phyloP scores from a whole-genome alignment of 306 rosid genomes.

The Begonia peltatifolia region DNA sequence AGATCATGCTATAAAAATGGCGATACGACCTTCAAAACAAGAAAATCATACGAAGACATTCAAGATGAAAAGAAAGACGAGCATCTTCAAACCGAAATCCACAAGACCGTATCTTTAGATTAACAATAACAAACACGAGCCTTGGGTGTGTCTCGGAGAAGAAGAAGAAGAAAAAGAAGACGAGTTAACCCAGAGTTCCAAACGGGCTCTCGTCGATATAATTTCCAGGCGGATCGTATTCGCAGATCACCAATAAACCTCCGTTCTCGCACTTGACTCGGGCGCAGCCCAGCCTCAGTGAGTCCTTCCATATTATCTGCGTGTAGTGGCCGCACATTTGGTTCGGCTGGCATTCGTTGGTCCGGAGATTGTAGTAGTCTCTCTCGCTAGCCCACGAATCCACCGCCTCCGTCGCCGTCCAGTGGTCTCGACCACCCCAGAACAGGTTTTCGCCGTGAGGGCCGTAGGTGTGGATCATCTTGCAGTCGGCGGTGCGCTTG shows the following conservation, averaged over 20 bases:
- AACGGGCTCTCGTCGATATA: conserved; percentile 28
- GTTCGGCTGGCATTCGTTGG: conserved; percentile 10
- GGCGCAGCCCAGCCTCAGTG: conserved; percentile 30
- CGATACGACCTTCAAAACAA: no score
- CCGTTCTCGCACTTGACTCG: conserved; percentile 15
- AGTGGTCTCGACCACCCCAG: conserved; percentile 28
- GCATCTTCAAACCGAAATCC: no score
- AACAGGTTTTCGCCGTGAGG: conserved; percentile 50
- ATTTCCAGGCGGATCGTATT: conserved; percentile 62
- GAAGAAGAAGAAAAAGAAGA: no score
- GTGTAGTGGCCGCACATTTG: conserved; percentile 56
- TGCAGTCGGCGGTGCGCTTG: conserved; percentile 22
- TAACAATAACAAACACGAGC: no score
- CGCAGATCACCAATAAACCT: conserved; percentile 25
- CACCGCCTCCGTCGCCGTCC: conserved; percentile 27
- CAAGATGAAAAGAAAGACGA: no score
- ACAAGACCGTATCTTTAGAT: no score
- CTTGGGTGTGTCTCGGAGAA: no score
- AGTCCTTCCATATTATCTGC: conserved; percentile 50
- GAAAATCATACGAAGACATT: no score
- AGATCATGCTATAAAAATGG: no score
- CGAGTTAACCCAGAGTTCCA: not conserved
- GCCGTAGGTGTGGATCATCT: conserved; percentile 18
- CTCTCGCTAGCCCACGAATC: conserved; percentile 29
- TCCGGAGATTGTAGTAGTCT: conserved; percentile 1